Conservation (phyloP, 23 red algal species). For the Agarophyton chilense region DNA sequence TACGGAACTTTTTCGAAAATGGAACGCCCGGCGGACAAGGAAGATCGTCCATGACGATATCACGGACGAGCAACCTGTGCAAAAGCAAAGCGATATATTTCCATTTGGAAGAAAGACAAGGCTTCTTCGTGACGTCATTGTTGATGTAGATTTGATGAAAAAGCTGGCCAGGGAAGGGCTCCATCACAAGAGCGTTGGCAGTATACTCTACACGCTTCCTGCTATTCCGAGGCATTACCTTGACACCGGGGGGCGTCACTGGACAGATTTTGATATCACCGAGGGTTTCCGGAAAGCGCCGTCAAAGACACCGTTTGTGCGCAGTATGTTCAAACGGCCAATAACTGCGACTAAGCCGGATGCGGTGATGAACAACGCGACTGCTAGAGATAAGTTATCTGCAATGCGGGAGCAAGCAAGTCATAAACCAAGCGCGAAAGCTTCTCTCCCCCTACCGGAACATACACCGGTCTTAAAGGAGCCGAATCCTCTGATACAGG, state of each 20-base stretch:
- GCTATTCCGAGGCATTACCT: neutral
- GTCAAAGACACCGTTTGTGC: neutral
- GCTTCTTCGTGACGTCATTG: neutral
- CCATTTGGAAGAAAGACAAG: conserved; percentile 2
- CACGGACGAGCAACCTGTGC: too few species aligned
- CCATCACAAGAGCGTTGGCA: neutral
- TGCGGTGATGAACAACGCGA: neutral
- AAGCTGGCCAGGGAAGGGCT: neutral
- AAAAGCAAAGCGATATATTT: neutral
- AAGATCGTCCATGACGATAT: neutral
- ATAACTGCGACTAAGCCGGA: neutral
- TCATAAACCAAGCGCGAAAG: too few species aligned
- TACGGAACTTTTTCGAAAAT: conserved; percentile 14
- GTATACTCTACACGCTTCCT: neutral
- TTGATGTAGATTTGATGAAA: neutral
- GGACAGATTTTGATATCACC: neutral
- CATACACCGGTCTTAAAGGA: neutral
- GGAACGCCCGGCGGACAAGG: neutral
- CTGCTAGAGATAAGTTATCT: neutral
- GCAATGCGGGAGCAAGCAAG: neutral
- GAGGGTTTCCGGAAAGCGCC: neutral
- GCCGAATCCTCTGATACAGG: neutral
- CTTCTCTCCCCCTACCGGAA: neutral
- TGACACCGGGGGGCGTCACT: neutral
- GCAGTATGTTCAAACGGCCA: neutral